Conservation (phyloP, 2,329 filamentous ascomycete genomes). For the Neopestalotiopsis sp. region DNA sequence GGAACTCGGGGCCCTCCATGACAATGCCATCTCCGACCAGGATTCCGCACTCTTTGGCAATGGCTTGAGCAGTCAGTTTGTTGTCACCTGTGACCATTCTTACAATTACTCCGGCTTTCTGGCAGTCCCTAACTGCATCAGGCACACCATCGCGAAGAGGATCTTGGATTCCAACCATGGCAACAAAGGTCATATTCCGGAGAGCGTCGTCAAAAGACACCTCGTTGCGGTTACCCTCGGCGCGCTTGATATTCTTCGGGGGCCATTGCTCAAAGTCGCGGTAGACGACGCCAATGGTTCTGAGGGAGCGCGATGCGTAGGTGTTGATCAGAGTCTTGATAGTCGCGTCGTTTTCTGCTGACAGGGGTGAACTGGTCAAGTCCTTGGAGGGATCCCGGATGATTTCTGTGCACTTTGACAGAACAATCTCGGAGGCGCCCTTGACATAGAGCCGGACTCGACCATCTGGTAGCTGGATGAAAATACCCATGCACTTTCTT, state of each 20-base stretch:
- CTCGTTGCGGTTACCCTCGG: slow-evolving; percentile 62
- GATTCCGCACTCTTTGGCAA: slow-evolving; percentile 80
- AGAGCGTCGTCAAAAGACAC: slow-evolving; percentile 72
- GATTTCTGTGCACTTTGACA: slow-evolving; percentile 59
- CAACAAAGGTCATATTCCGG: slow-evolving; percentile 69
- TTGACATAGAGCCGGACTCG: slow-evolving; percentile 65
- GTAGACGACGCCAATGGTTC: slow-evolving; percentile 85
- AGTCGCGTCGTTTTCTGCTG: slow-evolving; percentile 57
- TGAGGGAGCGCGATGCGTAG: slow-evolving; percentile 80
- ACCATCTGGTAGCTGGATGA: slow-evolving; percentile 57
- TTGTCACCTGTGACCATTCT: slow-evolving; percentile 90
- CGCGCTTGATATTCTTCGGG: slow-evolving; percentile 63
- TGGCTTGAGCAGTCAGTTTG: slow-evolving; percentile 78
- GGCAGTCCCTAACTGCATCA: slow-evolving; percentile 75
- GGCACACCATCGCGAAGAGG: slow-evolving; percentile 77
- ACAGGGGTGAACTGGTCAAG: slow-evolving; percentile 49
- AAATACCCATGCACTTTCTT: slow-evolving; percentile 74
- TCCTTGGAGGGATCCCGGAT: slow-evolving; percentile 55
- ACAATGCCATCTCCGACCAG: slow-evolving; percentile 70
- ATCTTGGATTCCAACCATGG: slow-evolving; percentile 82
- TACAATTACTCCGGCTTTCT: slow-evolving; percentile 77
- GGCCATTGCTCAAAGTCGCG: slow-evolving; percentile 88
- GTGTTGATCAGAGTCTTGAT: slow-evolving; percentile 73
- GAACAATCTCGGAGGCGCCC: slow-evolving; percentile 69
- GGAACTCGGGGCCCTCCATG: slow-evolving; percentile 81